A percentile compares a stretch with the other conserved stretches of the same genome.
phyloP scores from a whole-genome alignment of 2,329 filamentous ascomycete species.

The Fusarium denticulatum region DNA sequence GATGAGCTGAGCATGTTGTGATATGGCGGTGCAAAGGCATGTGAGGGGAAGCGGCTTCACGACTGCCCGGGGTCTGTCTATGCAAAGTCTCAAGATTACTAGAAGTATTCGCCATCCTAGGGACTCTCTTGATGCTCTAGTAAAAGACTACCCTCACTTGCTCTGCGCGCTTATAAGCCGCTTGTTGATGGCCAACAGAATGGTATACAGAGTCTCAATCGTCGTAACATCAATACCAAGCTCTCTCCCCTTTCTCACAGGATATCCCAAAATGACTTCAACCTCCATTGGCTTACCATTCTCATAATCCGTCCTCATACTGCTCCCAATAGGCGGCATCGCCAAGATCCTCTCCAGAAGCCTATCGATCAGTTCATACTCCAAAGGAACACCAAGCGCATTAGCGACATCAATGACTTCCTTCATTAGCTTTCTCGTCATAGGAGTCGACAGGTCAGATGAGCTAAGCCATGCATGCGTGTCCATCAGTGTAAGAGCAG shows the following conservation, averaged over 20 bases:
- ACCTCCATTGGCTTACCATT: conserved; percentile 68
- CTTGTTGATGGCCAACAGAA: conserved; percentile 48
- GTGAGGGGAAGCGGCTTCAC: not conserved
- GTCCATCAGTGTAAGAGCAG: conserved; percentile 63
- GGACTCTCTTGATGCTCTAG: not conserved
- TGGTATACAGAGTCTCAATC: conserved; percentile 53
- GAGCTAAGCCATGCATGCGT: conserved; percentile 62
- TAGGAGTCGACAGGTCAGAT: conserved; percentile 55
- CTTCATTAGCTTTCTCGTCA: conserved; percentile 60
- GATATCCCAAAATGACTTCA: conserved; percentile 71
- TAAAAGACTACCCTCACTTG: not conserved
- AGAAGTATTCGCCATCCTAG: too few relatives aligned
- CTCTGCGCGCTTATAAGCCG: not conserved
- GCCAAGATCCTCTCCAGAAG: conserved; percentile 59
- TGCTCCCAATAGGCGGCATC: conserved; percentile 56
- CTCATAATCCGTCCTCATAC: conserved; percentile 69
- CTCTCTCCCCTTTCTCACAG: conserved; percentile 63
- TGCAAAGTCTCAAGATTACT: too few relatives aligned
- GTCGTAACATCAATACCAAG: conserved; percentile 64
- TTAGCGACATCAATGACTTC: conserved; percentile 67
- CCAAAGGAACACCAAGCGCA: conserved; percentile 59
- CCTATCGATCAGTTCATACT: conserved; percentile 58
- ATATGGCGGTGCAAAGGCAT: not conserved
- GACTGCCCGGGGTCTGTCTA: too few relatives aligned
- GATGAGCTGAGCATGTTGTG: not conserved